Evolutionary conservation across 2,329 filamentous ascomycete genomes (phyloP).

Genomic region (Aspergillus oerlinghausenensis): DNA sequence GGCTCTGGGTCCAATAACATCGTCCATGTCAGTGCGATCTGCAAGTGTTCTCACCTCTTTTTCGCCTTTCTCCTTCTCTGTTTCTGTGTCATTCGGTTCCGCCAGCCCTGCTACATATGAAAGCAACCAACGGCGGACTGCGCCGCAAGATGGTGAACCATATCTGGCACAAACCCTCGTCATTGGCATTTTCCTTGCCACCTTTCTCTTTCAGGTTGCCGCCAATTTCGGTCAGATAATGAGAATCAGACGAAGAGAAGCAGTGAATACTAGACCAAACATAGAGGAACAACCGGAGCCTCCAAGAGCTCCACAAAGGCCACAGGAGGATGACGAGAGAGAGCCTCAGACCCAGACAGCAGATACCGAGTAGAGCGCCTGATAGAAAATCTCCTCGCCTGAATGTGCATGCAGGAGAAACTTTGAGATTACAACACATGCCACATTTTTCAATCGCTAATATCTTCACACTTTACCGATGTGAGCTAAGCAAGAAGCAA

Average conservation of each 20-base stretch:
- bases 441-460: not conserved
- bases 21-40: slow-evolving; percentile 18
- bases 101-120: slow-evolving; percentile 6
- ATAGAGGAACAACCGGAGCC: slow-evolving; percentile 1
- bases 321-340: slow-evolving; percentile 11
- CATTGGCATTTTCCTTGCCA: slow-evolving; percentile 26
- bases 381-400: not conserved
- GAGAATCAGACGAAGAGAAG: slow-evolving; percentile 18
- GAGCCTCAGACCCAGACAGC: not conserved
- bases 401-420: not conserved
- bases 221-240: slow-evolving; percentile 25
- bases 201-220: slow-evolving; percentile 28
- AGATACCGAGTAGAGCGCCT: not conserved
- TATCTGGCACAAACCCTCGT: slow-evolving; percentile 31
- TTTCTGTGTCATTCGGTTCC: slow-evolving; percentile 31
- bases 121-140: slow-evolving; percentile 2
- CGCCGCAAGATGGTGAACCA: slow-evolving; percentile 11
- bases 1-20: slow-evolving; percentile 19
- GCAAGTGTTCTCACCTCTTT: slow-evolving; percentile 28
- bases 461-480: not conserved
- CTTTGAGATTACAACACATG: not conserved
- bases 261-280: slow-evolving; percentile 1
- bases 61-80: slow-evolving; percentile 33
- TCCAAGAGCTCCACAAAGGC: slow-evolving; percentile 1
- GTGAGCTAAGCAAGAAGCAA: not conserved